These are phyloP conservation scores for Leccinum subrobustum DNA, from an alignment of 1,284 basidiomycete species.

Conservation along the genomic window DNA sequence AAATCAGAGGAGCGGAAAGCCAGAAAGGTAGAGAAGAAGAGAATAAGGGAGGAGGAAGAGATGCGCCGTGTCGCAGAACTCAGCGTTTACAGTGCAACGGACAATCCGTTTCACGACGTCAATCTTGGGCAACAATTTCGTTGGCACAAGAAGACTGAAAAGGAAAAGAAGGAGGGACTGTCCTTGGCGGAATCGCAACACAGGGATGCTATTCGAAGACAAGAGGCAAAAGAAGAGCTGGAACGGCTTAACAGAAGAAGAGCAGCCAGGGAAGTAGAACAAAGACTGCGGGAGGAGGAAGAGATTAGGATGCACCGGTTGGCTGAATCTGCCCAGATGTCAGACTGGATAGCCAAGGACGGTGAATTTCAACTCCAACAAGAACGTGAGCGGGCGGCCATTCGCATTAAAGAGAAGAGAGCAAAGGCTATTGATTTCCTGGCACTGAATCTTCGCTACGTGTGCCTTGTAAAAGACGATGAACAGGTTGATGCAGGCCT, in stretches of 20 bases:
- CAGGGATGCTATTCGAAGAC: conserved; percentile 77
- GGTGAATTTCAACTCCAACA: conserved; percentile 98
- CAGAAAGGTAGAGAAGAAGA: conserved; percentile 79
- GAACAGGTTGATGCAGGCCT: conserved; percentile 79
- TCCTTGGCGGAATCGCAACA: conserved; percentile 77
- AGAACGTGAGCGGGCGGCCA: conserved; percentile 86
- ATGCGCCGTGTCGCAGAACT: conserved; percentile 85
- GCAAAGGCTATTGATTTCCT: conserved; percentile 96
- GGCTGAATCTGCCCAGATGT: conserved; percentile 95
- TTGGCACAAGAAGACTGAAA: conserved; percentile 98
- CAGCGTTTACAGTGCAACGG: conserved; percentile 89
- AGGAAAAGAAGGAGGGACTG: conserved; percentile 89
- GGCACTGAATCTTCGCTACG: conserved; percentile 90
- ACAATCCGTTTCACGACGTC: conserved; percentile 97
- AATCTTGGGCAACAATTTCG: conserved; percentile 94
- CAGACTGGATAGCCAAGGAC: conserved; percentile 96
- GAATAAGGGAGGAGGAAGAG: conserved; percentile 83
- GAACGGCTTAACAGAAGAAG: conserved; percentile 88
- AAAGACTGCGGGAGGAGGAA: conserved; percentile 88
- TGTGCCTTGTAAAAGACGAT: conserved; percentile 66
- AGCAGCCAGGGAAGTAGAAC: conserved; percentile 90
- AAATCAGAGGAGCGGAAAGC: conserved; percentile 75
- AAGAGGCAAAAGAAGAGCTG: conserved; percentile 94
- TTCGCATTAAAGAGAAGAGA: conserved; percentile 92
- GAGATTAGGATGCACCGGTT: conserved; percentile 84